Evolutionary conservation across 345 rosid species (phyloP).

Genomic region (Corymbia maculata): DNA sequence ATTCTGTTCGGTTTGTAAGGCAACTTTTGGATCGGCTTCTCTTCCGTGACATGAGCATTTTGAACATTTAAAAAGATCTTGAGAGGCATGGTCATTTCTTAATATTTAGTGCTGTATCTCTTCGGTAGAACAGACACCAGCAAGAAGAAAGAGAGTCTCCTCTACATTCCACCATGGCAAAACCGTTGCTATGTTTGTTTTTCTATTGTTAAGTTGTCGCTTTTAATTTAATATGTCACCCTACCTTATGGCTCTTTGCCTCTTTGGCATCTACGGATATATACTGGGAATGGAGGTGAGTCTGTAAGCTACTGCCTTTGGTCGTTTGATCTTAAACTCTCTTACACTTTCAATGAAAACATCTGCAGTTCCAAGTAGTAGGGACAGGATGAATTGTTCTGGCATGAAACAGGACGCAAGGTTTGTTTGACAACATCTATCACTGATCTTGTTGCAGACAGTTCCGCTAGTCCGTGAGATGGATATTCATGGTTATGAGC

Average conservation of each 20-base stretch:
- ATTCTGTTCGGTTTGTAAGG: not conserved
- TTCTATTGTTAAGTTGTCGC: not conserved
- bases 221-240: not conserved
- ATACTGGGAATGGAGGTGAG: not conserved
- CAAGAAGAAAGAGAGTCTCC: not conserved
- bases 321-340: not conserved
- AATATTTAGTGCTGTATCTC: not conserved
- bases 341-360: not conserved
- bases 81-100: not conserved
- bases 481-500: not conserved
- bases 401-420: not conserved
- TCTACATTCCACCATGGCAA: not conserved
- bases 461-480: not conserved
- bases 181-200: not conserved
- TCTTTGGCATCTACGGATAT: not conserved
- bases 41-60: not conserved
- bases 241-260: not conserved
- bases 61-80: not conserved
- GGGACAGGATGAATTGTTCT: not conserved
- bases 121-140: not conserved
- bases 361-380: not conserved
- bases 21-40: not conserved
- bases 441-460: not conserved
- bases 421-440: not conserved
- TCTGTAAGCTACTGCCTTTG: not conserved